These are phyloP conservation scores for Amniculicola lignicola DNA, from an alignment of 495 filamentous ascomycete genomes.

Conservation along the genomic window DNA sequence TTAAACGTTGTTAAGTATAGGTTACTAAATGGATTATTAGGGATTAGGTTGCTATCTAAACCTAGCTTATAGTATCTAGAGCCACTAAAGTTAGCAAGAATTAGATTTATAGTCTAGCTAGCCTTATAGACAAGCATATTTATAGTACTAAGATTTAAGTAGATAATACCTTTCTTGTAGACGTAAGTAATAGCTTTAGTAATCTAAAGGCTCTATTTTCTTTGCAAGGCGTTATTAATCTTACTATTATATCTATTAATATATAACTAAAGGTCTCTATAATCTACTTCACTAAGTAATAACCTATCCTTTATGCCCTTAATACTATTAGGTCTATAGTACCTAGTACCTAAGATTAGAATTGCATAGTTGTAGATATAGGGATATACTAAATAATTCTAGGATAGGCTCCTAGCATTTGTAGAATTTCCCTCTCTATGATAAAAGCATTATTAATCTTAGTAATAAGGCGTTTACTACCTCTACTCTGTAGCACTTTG, in stretches of 20 bases:
- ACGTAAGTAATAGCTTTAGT: conserved; percentile 21
- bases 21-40: conserved; percentile 2
- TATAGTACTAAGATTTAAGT: conserved; percentile 20
- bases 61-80: conserved; percentile 23
- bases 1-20: not conserved
- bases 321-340: not conserved
- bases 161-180: conserved; percentile 21
- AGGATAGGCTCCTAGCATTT: not conserved
- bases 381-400: conserved; percentile 6
- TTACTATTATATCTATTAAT: not conserved
- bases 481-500: not conserved
- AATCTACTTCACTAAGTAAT: not conserved
- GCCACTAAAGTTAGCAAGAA: conserved; percentile 29
- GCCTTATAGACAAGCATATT: conserved; percentile 23
- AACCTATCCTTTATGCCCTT: not conserved
- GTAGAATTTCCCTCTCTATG: not conserved
- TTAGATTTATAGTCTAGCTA: not conserved
- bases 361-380: not conserved
- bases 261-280: conserved; percentile 1
- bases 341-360: not conserved
- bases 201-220: not conserved
- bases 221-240: conserved; percentile 1
- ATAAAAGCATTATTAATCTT: not conserved
- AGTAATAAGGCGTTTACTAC: not conserved
- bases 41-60: not conserved